Percentiles rank a stretch among this genome's conserved stretches.
These are phyloP conservation scores for Coemansia sp. DNA, from an alignment of 192 early-diverging fungal genomes.

Conservation along the genomic window DNA sequence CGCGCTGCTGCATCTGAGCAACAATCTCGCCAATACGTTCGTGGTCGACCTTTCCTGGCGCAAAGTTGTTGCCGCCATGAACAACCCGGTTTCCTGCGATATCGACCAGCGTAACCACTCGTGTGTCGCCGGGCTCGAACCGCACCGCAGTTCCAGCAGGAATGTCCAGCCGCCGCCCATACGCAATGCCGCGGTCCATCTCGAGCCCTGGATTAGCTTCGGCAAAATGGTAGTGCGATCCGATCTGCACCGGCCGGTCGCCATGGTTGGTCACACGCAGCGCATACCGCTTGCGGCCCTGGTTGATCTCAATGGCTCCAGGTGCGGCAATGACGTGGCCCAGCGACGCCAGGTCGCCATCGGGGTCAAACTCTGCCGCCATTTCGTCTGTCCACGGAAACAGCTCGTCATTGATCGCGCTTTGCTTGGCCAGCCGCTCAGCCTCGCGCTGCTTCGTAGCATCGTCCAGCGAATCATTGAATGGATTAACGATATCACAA, in stretches of 20 bases:
- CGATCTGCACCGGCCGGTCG: slow-evolving; percentile 92
- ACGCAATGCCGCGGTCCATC: slow-evolving; percentile 84
- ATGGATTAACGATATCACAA: slow-evolving; percentile 12
- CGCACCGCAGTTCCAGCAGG: slow-evolving; percentile 92
- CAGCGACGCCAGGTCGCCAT: slow-evolving; percentile 50
- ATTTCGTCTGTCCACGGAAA: slow-evolving; percentile 52
- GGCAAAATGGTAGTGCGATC: slow-evolving; percentile 96
- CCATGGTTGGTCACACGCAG: slow-evolving; percentile 89
- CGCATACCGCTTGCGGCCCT: slow-evolving; percentile 65
- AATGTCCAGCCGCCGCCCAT: slow-evolving; percentile 88
- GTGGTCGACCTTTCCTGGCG: slow-evolving; percentile 69
- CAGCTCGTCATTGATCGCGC: slow-evolving; percentile 39
- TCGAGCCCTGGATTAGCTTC: slow-evolving; percentile 79
- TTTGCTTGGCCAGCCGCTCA: neutral
- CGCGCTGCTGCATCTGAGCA: slow-evolving; percentile 25
- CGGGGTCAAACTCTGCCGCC: slow-evolving; percentile 32
- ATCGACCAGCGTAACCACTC: slow-evolving; percentile 76
- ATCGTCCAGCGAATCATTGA: slow-evolving; percentile 8
- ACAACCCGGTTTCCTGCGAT: slow-evolving; percentile 82
- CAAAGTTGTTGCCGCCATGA: slow-evolving; percentile 82
- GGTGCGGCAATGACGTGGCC: slow-evolving; percentile 69
- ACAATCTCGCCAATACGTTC: slow-evolving; percentile 18
- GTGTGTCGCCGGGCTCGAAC: slow-evolving; percentile 94
- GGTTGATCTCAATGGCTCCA: slow-evolving; percentile 75
- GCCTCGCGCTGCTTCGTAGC: slow-evolving; percentile 7